phyloP scores from a whole-genome alignment of 176 grass and related monocot species.

The Carex pumila region DNA sequence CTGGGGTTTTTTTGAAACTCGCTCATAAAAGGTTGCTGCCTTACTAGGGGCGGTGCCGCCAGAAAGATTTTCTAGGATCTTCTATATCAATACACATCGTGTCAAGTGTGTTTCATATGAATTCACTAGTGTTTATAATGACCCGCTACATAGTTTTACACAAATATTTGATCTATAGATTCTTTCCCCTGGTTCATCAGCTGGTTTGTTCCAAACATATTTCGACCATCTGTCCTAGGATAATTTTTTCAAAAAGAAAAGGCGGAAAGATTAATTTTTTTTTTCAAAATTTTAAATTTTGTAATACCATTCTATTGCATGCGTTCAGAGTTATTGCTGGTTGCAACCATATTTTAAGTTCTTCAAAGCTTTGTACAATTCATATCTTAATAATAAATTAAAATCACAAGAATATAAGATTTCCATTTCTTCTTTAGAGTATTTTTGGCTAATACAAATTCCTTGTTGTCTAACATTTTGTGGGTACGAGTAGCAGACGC shows the following conservation, averaged over 20 bases:
- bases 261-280: too few relatives aligned
- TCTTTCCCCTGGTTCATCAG: not conserved
- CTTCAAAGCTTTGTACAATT: too few relatives aligned
- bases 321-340: too few relatives aligned
- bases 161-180: not conserved
- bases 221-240: too few relatives aligned
- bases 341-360: not conserved
- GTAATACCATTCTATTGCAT: too few relatives aligned
- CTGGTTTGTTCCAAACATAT: slow-evolving; percentile 1
- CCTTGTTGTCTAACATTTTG: too few relatives aligned
- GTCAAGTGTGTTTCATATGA: not conserved
- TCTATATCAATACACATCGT: not conserved
- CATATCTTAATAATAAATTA: not conserved
- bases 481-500: too few relatives aligned
- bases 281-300: too few relatives aligned
- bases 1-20: not conserved
- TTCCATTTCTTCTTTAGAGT: not conserved
- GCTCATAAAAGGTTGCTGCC: not conserved
- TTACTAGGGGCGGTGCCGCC: not conserved
- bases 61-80: not conserved
- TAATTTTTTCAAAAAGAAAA: too few relatives aligned
- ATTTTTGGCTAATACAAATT: too few relatives aligned
- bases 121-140: not conserved
- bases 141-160: not conserved
- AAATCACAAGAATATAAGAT: not conserved